These are phyloP conservation scores for Exophiala viscosa DNA, from an alignment of 2,329 filamentous ascomycete genomes.

Conservation along the genomic window DNA sequence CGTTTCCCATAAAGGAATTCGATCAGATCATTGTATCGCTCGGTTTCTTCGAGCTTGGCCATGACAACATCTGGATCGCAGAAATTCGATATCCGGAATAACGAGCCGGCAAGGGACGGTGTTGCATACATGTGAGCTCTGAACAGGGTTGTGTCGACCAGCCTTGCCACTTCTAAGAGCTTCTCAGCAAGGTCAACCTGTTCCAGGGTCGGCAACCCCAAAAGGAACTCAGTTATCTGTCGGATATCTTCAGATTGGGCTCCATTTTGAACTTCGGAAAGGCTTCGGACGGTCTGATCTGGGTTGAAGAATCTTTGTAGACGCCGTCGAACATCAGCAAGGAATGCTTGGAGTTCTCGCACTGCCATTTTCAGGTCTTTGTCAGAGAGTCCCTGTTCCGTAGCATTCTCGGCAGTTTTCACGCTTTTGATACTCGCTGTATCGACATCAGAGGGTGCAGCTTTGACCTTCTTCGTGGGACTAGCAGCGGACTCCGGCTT, in stretches of 20 bases:
- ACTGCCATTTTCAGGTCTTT: slow-evolving; percentile 81
- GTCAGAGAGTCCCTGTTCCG: slow-evolving; percentile 47
- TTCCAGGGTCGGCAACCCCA: slow-evolving; percentile 50
- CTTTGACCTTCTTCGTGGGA: slow-evolving; percentile 15
- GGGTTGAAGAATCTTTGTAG: slow-evolving; percentile 59
- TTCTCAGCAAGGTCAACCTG: slow-evolving; percentile 63
- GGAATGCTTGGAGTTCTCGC: slow-evolving; percentile 76
- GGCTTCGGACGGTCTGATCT: slow-evolving; percentile 49
- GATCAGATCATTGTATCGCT: slow-evolving; percentile 89
- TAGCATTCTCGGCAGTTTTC: slow-evolving; percentile 18
- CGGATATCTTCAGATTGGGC: slow-evolving; percentile 39
- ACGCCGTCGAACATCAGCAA: slow-evolving; percentile 74
- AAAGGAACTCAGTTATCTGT: slow-evolving; percentile 45
- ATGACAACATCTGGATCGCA: slow-evolving; percentile 95
- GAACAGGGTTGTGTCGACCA: slow-evolving; percentile 93
- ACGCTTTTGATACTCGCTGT: slow-evolving; percentile 18
- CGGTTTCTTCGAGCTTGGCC: slow-evolving; percentile 81
- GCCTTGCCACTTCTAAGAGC: slow-evolving; percentile 69
- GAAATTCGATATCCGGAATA: slow-evolving; percentile 95
- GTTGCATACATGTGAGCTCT: slow-evolving; percentile 90
- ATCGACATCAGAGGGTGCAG: slow-evolving; percentile 12
- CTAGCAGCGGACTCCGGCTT: slow-evolving; percentile 15
- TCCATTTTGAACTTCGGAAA: slow-evolving; percentile 32
- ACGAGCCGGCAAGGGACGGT: slow-evolving; percentile 76
- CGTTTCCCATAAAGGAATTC: slow-evolving; percentile 97